These are phyloP conservation scores for Entamoeba invadens DNA, from an alignment of 208 protist genomes.

Conservation along the genomic window DNA sequence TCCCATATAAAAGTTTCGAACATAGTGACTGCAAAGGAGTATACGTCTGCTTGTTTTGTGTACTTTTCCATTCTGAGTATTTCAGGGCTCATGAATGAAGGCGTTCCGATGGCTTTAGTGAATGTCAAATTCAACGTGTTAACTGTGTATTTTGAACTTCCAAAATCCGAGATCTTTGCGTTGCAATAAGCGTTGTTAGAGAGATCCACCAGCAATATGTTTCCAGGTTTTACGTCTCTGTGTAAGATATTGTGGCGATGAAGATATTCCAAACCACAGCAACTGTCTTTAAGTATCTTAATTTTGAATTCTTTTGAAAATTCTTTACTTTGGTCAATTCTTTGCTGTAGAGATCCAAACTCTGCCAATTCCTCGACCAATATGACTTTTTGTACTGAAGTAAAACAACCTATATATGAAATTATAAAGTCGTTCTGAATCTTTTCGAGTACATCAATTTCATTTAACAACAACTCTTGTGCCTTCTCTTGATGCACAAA, in stretches of 20 bases:
- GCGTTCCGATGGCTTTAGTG: background rate
- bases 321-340: too few relatives aligned
- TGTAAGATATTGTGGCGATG: conserved; percentile 3
- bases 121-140: background rate
- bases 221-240: conserved; percentile 11
- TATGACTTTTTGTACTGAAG: too few relatives aligned
- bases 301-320: background rate
- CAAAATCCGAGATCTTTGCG: conserved; percentile 13
- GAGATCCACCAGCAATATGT: background rate
- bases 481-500: too few relatives aligned
- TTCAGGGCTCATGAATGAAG: conserved; percentile 38
- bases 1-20: conserved; percentile 35
- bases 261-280: background rate
- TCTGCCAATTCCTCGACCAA: too few relatives aligned
- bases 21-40: conserved; percentile 40
- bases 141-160: background rate
- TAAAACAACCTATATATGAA: too few relatives aligned
- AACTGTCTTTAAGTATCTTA: background rate
- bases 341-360: too few relatives aligned
- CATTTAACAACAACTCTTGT: too few relatives aligned
- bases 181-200: background rate
- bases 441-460: too few relatives aligned
- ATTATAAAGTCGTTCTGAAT: too few relatives aligned
- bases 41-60: conserved; percentile 41
- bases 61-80: conserved; percentile 26